Percentiles rank a stretch among this genome's conserved stretches.
phyloP scores from a whole-genome alignment of 495 filamentous ascomycete species.

The Podospora pseudoanserina region DNA sequence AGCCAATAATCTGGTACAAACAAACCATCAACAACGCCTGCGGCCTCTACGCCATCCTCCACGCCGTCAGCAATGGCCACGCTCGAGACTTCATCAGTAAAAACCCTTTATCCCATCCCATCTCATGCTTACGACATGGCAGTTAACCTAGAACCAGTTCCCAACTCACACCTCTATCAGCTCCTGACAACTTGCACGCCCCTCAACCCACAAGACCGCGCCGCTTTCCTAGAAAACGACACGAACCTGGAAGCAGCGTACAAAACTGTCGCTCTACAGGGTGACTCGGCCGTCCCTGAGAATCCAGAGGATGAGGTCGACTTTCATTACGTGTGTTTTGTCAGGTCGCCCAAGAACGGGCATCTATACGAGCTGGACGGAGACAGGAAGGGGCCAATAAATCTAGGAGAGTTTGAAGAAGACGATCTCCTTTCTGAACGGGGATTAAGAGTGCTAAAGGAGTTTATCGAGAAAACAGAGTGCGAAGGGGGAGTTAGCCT shows the following conservation, averaged over 20 bases:
- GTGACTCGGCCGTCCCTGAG: conserved; percentile 60
- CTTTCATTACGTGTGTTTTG: conserved; percentile 72
- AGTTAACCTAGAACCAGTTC: not conserved
- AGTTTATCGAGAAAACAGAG: not conserved
- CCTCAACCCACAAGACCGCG: conserved; percentile 49
- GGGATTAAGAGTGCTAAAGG: not conserved
- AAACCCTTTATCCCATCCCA: not conserved
- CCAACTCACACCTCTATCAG: conserved; percentile 20
- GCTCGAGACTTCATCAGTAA: not conserved
- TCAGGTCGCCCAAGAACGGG: conserved; percentile 37
- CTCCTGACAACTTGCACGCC: conserved; percentile 38
- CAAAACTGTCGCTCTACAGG: conserved; percentile 56
- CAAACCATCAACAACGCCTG: conserved; percentile 17
- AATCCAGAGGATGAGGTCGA: conserved; percentile 57
- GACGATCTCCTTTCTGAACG: not conserved
- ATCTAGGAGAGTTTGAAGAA: not conserved
- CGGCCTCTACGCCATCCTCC: conserved; percentile 10
- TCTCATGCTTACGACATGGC: not conserved
- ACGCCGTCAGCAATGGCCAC: conserved; percentile 10
- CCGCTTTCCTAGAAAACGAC: conserved; percentile 63
- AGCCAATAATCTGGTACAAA: conserved; percentile 11
- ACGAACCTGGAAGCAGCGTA: conserved; percentile 63
- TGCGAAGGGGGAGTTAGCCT: not conserved
- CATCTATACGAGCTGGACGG: conserved; percentile 28
- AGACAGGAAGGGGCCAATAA: conserved; percentile 21